Base-by-base conservation (phyloP, 2,329 filamentous ascomycete genomes). In the Elsinoe ampelina region DNA sequence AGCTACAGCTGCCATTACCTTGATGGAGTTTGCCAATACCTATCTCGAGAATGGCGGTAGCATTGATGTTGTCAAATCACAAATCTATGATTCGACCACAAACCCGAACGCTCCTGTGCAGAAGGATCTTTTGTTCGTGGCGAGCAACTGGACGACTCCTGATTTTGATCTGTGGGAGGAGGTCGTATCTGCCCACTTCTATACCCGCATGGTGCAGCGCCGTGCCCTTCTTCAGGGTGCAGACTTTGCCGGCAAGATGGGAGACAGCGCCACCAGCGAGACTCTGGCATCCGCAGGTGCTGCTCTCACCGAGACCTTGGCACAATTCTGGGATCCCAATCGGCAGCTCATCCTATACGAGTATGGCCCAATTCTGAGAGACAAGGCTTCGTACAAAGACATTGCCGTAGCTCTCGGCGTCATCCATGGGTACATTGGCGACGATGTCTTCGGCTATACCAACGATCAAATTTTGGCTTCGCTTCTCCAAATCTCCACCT, bases 141-240 rank as follows among this genome's bases (percentile, higher is more conserved):
- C 65, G n/a, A 60, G 55, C 30, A 67, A 68, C 50, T 69, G 66
- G 66, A 60, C 59, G 3, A 60, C 55, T 35, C 43, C 63, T 1
- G 63, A 63, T 15, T 69, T 64, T 48, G 67, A 68, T 51, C 57
- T 69, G 0, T 69, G 67, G 67, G 67, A 69, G 55, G 67, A 69
- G 55, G 64, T 64, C 20, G 59, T 62, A 26, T 59, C 59, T n/a
- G 59, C 62, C n/a, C 64, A 67, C 51, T 69, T 69, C 55, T 69
- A 67, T 55, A 66, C 64, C 11, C 63, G 62, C 35, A 62, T 66
- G 55, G 65, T 67, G 1, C 66, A 67, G 58, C 65, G 64, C 17
- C 60, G 62, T 13, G 66, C 67, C 5, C 60, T 69, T 8, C 54
- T 67, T 8, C 54, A 63, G 51, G 67, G 67, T 26, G 59, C 61